Conservation (phyloP, 2,329 filamentous ascomycete genomes). For the Claviceps humidiphila region DNA sequence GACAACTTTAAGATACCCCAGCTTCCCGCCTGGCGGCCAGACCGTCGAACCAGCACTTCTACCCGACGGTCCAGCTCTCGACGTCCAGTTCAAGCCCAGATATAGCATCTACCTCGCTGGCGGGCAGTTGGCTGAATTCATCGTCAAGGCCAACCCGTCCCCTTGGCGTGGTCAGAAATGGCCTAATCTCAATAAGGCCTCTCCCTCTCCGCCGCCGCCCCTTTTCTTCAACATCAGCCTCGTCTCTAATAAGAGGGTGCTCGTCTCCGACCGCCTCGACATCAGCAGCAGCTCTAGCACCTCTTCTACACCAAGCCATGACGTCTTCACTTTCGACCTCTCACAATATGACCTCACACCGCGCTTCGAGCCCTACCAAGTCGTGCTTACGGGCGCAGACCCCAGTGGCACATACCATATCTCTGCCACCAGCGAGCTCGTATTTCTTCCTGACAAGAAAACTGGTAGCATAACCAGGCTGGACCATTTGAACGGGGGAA, state of each 20-base stretch:
- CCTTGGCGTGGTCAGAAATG: slow-evolving; percentile 26
- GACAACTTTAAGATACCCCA: slow-evolving; percentile 16
- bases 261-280: slow-evolving; percentile 21
- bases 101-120: slow-evolving; percentile 32
- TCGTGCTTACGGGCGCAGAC: slow-evolving; percentile 24
- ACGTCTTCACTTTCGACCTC: slow-evolving; percentile 24
- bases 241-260: slow-evolving; percentile 13
- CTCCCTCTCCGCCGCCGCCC: slow-evolving; percentile 8
- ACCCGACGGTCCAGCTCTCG: slow-evolving; percentile 20
- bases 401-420: slow-evolving; percentile 18
- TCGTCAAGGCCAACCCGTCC: slow-evolving; percentile 30
- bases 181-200: slow-evolving; percentile 12
- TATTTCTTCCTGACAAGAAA: slow-evolving; percentile 29
- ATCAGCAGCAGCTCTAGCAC: slow-evolving; percentile 14
- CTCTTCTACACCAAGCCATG: slow-evolving; percentile 13
- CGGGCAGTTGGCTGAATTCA: slow-evolving; percentile 27
- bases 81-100: slow-evolving; percentile 31
- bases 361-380: slow-evolving; percentile 22
- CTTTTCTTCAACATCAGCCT: slow-evolving; percentile 26
- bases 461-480: slow-evolving; percentile 31
- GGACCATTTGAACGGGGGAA: slow-evolving; percentile 30
- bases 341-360: slow-evolving; percentile 17
- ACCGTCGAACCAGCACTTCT: slow-evolving; percentile 21
- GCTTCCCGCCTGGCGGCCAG: slow-evolving; percentile 32
- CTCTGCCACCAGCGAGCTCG: slow-evolving; percentile 23